Base-by-base conservation (phyloP, 164 flowering plant species). In the Protea cynaroides region DNA sequence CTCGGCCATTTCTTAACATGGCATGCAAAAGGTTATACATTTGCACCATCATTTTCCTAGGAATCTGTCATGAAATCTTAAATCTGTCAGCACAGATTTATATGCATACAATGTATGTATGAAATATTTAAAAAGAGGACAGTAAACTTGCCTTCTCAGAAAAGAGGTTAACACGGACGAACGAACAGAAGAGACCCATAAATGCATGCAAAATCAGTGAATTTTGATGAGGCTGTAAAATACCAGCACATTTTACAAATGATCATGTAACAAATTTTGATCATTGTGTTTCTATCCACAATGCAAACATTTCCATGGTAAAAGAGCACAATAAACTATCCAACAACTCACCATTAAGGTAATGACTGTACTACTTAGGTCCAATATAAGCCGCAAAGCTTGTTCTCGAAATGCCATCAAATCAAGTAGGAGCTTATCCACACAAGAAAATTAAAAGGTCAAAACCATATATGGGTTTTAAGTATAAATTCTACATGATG, bases 21-120 rank as follows among this genome's bases (percentile, higher is more conserved):
- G 86, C 72, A 78, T 94, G 93, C 81, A 94, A 65, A 65, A 94
- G 90, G 71, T 94, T 91, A 75, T 94, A 94, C 62, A 81, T 74
- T 79, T 94, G 99, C 75, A 94, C 83, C 82, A 91, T 71, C 99
- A 94, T 89, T 76, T 94, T 94, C 74, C 97, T 81, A n/a, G 99
- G 99, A 14, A 94, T 79, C 98, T 93, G 83, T 23, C 50, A 71
- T 24, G 37, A 72, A 69, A 55, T 36, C 63, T 63, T n/a, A 37
- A 65, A 52, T 25, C 15, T 60, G 49, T 44, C 44, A 60, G 51
- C 18, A 51, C 46, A 8, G 11, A 50, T 4, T 19, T 44, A 46
- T 43, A 25, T 25, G 25, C 8, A 19, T 7, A 38, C 12, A 49
- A 29, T 51, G 58, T 22, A 13, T 12, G 18, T 0, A 49, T 4